Conservation (phyloP, 345 rosid species). For the Rhodamnia rubescens region DNA sequence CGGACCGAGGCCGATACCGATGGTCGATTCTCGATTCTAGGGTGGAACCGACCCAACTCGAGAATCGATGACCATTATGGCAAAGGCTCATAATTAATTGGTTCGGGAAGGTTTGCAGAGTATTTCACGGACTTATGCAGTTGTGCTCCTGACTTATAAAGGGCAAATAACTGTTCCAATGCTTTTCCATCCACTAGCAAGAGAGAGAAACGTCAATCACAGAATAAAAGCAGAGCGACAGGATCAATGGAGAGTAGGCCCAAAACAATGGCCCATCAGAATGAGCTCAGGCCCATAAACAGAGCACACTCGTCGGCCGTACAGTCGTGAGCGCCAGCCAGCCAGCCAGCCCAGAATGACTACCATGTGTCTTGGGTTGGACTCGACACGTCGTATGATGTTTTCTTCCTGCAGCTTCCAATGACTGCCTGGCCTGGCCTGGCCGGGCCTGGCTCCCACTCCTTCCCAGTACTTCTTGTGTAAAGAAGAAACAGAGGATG, state of each 20-base stretch:
- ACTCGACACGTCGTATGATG: not conserved
- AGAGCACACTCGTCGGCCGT: not conserved
- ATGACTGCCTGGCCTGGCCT: not conserved
- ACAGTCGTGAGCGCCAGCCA: not conserved
- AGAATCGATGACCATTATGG: accelerated
- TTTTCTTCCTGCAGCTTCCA: not conserved
- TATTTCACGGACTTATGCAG: not conserved
- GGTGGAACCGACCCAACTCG: accelerated
- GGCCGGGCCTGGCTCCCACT: too few species aligned
- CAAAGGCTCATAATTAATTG: not conserved
- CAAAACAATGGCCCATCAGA: not conserved
- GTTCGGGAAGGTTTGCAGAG: not conserved
- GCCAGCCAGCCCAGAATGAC: not conserved
- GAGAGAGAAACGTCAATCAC: not conserved
- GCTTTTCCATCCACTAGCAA: not conserved
- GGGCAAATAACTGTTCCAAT: not conserved
- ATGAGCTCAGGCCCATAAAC: not conserved
- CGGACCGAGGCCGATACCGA: accelerated
- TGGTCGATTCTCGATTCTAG: accelerated
- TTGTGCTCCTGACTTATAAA: not conserved
- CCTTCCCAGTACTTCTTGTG: not conserved
- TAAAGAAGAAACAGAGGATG: not conserved
- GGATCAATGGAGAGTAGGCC: not conserved
- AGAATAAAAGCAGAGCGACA: not conserved
- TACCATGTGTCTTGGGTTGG: not conserved